phyloP scores from a whole-genome alignment of 805 yeast species.

The Saccharomyces kudriavzevii region DNA sequence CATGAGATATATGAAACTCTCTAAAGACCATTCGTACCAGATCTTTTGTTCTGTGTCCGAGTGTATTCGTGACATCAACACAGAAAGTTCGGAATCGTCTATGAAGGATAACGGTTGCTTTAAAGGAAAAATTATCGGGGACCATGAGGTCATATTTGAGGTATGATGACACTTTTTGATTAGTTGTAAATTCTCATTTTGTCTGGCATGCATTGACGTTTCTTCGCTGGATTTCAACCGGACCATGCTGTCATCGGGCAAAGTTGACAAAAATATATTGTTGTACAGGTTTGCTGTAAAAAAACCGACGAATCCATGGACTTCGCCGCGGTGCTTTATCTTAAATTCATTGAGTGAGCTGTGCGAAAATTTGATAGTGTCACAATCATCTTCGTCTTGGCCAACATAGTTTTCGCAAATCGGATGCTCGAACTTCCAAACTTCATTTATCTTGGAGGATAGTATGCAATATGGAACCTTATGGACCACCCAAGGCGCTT shows the following conservation, averaged over 20 bases:
- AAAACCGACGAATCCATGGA: constrained; percentile 71
- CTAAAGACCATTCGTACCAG: constrained; percentile 66
- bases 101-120: constrained; percentile 43
- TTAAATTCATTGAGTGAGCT: constrained; percentile 34
- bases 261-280: constrained; percentile 35
- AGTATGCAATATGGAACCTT: constrained; percentile 36
- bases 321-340: constrained; percentile 41
- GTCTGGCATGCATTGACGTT: background rate
- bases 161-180: constrained; percentile 26
- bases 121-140: constrained; percentile 59
- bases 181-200: constrained; percentile 3
- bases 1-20: constrained; percentile 40
- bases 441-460: constrained; percentile 39
- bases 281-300: constrained; percentile 65
- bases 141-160: constrained; percentile 51
- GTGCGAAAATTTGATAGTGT: constrained; percentile 11
- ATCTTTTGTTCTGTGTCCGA: constrained; percentile 32
- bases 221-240: background rate
- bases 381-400: constrained; percentile 1
- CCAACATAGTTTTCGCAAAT: background rate
- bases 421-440: constrained; percentile 62
- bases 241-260: constrained; percentile 20
- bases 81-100: constrained; percentile 48
- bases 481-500: constrained; percentile 41
- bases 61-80: constrained; percentile 42